A percentile compares a stretch with the other conserved stretches of the same genome.
phyloP scores from a whole-genome alignment of 257 asterid genomes.

The Paulownia fortunei region DNA sequence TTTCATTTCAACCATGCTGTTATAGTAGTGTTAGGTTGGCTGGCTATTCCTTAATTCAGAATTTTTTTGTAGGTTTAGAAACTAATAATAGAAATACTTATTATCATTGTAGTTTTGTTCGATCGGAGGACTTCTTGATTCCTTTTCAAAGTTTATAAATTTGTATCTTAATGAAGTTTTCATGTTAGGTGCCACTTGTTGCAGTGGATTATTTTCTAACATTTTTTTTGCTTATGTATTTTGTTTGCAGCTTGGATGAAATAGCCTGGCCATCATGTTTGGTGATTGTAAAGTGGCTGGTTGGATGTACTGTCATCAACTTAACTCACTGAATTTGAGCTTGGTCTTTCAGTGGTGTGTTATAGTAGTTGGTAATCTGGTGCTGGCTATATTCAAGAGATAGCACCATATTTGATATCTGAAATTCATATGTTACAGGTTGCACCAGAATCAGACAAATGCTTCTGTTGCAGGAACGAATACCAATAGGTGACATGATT shows the following conservation, averaged over 20 bases:
- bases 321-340: no score
- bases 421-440: conserved; percentile 7
- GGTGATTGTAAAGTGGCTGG: neutral
- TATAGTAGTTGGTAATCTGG: no score
- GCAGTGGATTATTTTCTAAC: neutral
- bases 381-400: no score
- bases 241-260: neutral
- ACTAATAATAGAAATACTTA: neutral
- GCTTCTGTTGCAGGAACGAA: neutral
- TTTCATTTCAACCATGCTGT: conserved; percentile 17
- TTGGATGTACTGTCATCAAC: no score
- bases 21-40: conserved; percentile 23
- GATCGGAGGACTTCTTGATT: no score
- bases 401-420: conserved; percentile 3
- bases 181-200: no score
- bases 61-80: neutral
- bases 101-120: no score
- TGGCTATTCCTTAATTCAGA: conserved; percentile 15
- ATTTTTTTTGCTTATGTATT: neutral
- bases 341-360: no score
- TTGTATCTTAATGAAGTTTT: no score
- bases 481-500: conserved; percentile 1
- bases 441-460: neutral
- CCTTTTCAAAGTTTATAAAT: no score
- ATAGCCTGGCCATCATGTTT: neutral